Evolutionary conservation across 257 asterid species (phyloP).

Genomic region (Gardenia jasminoides): DNA sequence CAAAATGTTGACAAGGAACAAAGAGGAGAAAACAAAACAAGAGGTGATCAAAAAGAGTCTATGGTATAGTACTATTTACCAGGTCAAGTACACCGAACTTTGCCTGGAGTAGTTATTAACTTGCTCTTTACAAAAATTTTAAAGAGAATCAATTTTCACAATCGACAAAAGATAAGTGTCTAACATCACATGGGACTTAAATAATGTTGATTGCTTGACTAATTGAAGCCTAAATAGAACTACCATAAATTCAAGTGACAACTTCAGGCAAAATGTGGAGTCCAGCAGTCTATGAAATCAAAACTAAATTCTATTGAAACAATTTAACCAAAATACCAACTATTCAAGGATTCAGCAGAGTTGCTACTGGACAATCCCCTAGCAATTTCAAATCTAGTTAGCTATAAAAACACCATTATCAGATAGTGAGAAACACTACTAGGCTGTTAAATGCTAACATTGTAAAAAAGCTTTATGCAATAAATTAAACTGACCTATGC

Average conservation of each 20-base stretch:
- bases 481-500: too few relatives aligned
- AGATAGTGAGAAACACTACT: background rate
- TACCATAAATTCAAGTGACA: background rate
- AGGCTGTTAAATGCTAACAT: background rate
- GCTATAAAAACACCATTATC: background rate
- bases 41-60: background rate
- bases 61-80: background rate
- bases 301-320: too few relatives aligned
- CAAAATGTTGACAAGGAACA: slow-evolving; percentile 18
- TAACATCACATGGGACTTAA: too few relatives aligned
- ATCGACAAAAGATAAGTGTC: too few relatives aligned
- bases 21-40: background rate
- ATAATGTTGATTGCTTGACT: too few relatives aligned
- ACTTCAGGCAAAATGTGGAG: background rate
- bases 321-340: too few relatives aligned
- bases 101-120: background rate
- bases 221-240: background rate
- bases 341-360: too few relatives aligned
- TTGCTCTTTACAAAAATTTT: background rate
- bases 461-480: background rate
- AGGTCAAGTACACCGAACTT: too few relatives aligned
- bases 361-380: too few relatives aligned
- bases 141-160: too few relatives aligned
- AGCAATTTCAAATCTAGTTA: background rate
- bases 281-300: background rate